Conservation (phyloP, 108 stramenopile species). For the Nitzschia palea region DNA sequence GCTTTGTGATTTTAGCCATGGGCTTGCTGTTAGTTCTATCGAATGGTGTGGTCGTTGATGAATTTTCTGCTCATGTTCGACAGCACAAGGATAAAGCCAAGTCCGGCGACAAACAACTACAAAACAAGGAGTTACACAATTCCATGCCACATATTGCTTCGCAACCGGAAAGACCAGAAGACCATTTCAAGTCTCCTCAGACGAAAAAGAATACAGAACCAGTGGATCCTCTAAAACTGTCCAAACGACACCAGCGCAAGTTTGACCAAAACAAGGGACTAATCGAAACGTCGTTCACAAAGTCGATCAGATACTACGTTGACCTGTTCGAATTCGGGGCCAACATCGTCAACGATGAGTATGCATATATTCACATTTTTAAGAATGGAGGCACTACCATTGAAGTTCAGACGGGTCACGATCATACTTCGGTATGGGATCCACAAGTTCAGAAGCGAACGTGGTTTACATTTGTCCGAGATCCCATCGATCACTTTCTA, state of each 20-base stretch:
- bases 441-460: slow-evolving; percentile 14
- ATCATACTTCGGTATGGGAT: not conserved
- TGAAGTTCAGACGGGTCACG: slow-evolving; percentile 2
- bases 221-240: not conserved
- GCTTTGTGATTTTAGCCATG: no score
- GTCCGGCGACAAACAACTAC: no score
- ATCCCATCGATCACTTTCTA: slow-evolving; percentile 30
- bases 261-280: not conserved
- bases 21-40: no score
- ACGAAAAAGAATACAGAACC: not conserved
- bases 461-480: slow-evolving; percentile 22
- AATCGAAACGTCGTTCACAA: not conserved
- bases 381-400: slow-evolving; percentile 32
- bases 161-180: not conserved
- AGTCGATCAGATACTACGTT: not conserved
- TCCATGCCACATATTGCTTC: not conserved
- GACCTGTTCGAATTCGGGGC: not conserved
- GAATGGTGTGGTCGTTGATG: no score
- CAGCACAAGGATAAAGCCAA: no score
- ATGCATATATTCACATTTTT: slow-evolving; percentile 27
- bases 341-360: slow-evolving; percentile 17
- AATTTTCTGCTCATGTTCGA: no score
- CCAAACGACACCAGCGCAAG: not conserved
- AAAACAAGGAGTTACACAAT: no score
- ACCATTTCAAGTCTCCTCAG: not conserved